Evolutionary conservation across 768 basidiomycete species (phyloP), one percentile per base, ranked within the genome.

Genomic region (Tremella mesenterica): DNA sequence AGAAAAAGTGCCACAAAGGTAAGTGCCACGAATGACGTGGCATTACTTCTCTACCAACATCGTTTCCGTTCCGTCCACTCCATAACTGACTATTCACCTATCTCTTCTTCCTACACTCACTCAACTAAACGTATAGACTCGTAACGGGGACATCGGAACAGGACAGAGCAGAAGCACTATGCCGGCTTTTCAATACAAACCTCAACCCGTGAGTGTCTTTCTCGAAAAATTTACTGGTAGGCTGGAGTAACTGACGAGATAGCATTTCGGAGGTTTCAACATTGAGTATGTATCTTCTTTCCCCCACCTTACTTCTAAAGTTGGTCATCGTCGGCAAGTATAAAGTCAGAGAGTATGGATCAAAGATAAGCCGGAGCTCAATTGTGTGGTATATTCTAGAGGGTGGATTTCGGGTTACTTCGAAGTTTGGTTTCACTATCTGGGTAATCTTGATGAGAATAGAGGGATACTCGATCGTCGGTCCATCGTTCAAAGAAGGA

Each of bases 241-340:
- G 38, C 38, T 4, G 14, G n/a, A n/a, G 23, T 23, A 41, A 23
- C 38, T 41, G 38, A 41, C 38, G n/a, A 41, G 14, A 12, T 48
- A 63, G 65, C 55, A 48, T 46, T 46, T 63, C 30, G 57, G 43
- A 28, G 61, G 64, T 9, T 57, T 66, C 53, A 66, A 58, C 28
- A 53, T 58, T 29, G 64, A 69, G 67, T 69, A 53, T 46, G 64
- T 62, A 23, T 44, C 25, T 47, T 30, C 26, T 26, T 26, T 36
- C 30, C 39, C 7, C 39, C 18, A 12, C 12, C 34, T 36, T 12
- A 12, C 34, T 12, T 12, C 34, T 36, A 18, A 12, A 36, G 34
- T 36, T 12, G 34, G 12, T 12, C 18, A 12, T 36, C 34, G 12
- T 12, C 34, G 18, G 12, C 10, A 10, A 28, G 21, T 12, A 28